Conservation (phyloP, 2,329 filamentous ascomycete genomes). For the Diaporthe destruens region DNA sequence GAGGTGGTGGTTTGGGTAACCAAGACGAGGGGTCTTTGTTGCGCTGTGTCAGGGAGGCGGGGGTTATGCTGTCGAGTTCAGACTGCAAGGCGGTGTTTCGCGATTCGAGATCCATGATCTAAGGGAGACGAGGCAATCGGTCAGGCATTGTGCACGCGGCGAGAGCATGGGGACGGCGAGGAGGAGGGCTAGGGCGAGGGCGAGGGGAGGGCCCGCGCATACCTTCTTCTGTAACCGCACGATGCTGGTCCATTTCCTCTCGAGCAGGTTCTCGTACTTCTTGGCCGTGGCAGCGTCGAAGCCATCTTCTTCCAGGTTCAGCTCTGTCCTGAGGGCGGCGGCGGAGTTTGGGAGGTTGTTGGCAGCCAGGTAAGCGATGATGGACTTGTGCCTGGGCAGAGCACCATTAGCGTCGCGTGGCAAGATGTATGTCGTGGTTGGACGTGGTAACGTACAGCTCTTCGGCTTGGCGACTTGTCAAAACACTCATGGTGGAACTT, state of each 20-base stretch:
- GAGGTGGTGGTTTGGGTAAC: constrained; percentile 84
- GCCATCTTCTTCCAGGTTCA: constrained; percentile 73
- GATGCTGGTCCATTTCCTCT: constrained; percentile 99
- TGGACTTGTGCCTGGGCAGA: constrained; percentile 82
- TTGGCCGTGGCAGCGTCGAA: constrained; percentile 87
- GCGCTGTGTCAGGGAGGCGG: constrained; percentile 77
- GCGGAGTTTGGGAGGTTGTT: constrained; percentile 79
- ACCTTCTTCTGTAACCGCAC: constrained; percentile 96
- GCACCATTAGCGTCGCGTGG: constrained; percentile 15
- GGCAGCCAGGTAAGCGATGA: constrained; percentile 87
- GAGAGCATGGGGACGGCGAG: constrained; percentile 31
- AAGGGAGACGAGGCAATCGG: constrained; percentile 36
- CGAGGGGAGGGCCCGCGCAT: constrained; percentile 45
- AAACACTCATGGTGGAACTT: constrained; percentile 73
- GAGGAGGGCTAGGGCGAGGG: constrained; percentile 29
- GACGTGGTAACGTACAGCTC: constrained; percentile 80
- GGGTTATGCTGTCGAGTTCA: constrained; percentile 87
- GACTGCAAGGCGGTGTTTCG: constrained; percentile 78
- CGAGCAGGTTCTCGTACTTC: constrained; percentile 92
- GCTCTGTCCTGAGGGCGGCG: constrained; percentile 79
- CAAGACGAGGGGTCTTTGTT: constrained; percentile 89
- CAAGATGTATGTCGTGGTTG: constrained; percentile 26
- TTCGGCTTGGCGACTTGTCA: constrained; percentile 85
- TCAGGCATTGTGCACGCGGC: constrained; percentile 24
- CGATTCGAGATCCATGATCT: constrained; percentile 95